Percentiles rank a stretch among this genome's conserved stretches.
These are phyloP conservation scores for Phytophthora nicotianae DNA, from an alignment of 352 stramenopile genomes.

Conservation along the genomic window DNA sequence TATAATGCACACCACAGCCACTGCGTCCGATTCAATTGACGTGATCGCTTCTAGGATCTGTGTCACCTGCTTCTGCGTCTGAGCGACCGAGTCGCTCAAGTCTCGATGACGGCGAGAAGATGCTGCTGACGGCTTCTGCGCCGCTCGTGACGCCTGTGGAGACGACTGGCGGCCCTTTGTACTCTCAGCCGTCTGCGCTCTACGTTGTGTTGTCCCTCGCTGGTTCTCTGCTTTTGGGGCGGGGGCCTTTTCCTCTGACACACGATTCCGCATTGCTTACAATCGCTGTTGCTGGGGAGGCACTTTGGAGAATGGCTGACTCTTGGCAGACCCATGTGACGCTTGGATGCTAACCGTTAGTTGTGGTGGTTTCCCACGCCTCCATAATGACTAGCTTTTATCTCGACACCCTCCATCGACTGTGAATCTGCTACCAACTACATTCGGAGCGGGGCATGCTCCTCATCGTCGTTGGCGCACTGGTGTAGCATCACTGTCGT, in stretches of 20 bases:
- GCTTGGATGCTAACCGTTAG: not conserved
- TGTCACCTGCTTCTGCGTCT: conserved; percentile 63
- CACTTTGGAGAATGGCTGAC: not conserved
- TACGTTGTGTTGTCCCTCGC: conserved; percentile 10
- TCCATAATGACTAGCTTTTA: not conserved
- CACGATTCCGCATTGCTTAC: not conserved
- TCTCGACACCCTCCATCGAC: not conserved
- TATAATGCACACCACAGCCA: conserved; percentile 45
- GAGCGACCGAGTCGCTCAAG: conserved; percentile 49
- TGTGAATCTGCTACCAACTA: not conserved
- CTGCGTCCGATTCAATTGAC: conserved; percentile 42
- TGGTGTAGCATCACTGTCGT: not conserved
- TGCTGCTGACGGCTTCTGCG: conserved; percentile 14
- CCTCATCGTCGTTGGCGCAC: not conserved
- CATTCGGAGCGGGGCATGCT: not conserved
- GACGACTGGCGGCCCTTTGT: conserved; percentile 18
- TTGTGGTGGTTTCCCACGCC: not conserved
- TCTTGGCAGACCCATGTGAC: not conserved
- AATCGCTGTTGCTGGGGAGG: not conserved
- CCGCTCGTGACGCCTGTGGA: conserved; percentile 14
- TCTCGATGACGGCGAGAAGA: conserved; percentile 42
- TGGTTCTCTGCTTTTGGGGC: not conserved
- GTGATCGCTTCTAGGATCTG: conserved; percentile 55
- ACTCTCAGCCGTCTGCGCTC: conserved; percentile 19
- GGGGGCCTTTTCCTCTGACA: conserved; percentile 3